Percentiles rank a stretch among this genome's conserved stretches.
Evolutionary conservation across 441 rosid genomes (phyloP).

Genomic region (Rhodomyrtus psidioides): DNA sequence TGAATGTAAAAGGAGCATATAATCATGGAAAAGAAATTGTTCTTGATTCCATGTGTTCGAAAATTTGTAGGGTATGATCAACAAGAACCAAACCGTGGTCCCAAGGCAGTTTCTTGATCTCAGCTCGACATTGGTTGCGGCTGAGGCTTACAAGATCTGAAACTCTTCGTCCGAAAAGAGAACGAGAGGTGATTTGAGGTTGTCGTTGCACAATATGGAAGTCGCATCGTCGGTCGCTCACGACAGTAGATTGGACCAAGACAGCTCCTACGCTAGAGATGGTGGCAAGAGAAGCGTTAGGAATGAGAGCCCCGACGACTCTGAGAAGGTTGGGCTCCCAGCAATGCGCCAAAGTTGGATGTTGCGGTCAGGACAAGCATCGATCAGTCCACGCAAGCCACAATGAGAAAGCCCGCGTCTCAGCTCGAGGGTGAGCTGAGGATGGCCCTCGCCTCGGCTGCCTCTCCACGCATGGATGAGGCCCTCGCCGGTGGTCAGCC

Average conservation of each 20-base stretch:
- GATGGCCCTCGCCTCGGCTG: neutral
- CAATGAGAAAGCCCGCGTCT: slow-evolving; percentile 97
- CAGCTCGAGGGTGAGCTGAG: slow-evolving; percentile 92
- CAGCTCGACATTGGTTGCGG: slow-evolving; percentile 27
- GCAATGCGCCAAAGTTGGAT: slow-evolving; percentile 36
- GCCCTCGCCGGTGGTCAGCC: too few relatives aligned
- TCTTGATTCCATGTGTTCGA: too few relatives aligned
- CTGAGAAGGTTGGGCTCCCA: slow-evolving; percentile 52
- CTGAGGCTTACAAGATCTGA: slow-evolving; percentile 33
- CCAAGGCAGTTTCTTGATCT: too few relatives aligned
- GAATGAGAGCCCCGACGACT: slow-evolving; percentile 22
- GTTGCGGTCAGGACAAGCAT: slow-evolving; percentile 7
- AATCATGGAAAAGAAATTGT: too few relatives aligned
- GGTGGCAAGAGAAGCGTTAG: too few relatives aligned
- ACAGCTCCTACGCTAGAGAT: neutral
- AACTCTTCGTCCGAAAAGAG: slow-evolving; percentile 49
- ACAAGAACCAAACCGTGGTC: too few relatives aligned
- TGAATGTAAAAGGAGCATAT: too few relatives aligned
- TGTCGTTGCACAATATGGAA: neutral
- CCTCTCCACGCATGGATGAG: too few relatives aligned
- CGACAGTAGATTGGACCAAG: neutral
- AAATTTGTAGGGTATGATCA: too few relatives aligned
- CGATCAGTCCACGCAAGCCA: slow-evolving; percentile 66
- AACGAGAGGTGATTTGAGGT: slow-evolving; percentile 11
- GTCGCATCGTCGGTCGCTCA: neutral